Evolutionary conservation across 2,329 filamentous ascomycete genomes (phyloP), one percentile per base, ranked within the genome.

Genomic region (Aureobasidium mangrovei): DNA sequence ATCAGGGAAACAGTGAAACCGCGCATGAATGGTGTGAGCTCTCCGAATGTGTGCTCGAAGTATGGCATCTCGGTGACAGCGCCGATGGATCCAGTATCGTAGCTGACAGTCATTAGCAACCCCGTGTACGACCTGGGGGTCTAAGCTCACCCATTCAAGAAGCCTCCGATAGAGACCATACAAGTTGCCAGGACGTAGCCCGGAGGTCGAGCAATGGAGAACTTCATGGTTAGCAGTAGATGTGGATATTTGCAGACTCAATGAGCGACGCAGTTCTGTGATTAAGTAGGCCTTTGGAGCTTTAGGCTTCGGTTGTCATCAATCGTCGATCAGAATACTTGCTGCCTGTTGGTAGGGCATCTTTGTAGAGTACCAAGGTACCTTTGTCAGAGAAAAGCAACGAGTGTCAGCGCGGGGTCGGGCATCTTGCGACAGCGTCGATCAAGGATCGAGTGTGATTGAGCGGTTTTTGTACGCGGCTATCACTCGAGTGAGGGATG

Each of bases 1-100:
- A 84, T 79, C 2, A 74, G 73, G 0, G 81, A 83, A 3, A 85
- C 79, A 1, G 78, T 75, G 12, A 83, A 69, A 0, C 81, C 81
- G 51, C 78, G 76, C 4, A 82, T 63, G 0, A 73, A 74, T 1
- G 80, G 69, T 0, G 77, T 77, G 35, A 79, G 69, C 4, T 63
- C 60, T 1, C 79, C 79, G 44, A 83, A 77, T 3, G 72, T 70
- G 2, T 66, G 54, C 7, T 67, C 68, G 63, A 81, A 84, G 12
- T 69, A 66, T 0, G 70, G 60, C 81, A 84, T 84, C 2, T 74
- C 72, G 0, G 80, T 83, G 0, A 83, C 74, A 3, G 80, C 76
- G 1, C 81, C 80, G 51, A 83, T 80, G 28, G 73, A 77, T 7
- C 79, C 78, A 0, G 79, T 79, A 54, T 79, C 76, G 39, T 64